Evolutionary conservation across 768 basidiomycete genomes (phyloP), one percentile per base, ranked within the genome.

Genomic region (Collybiopsis confluens): DNA sequence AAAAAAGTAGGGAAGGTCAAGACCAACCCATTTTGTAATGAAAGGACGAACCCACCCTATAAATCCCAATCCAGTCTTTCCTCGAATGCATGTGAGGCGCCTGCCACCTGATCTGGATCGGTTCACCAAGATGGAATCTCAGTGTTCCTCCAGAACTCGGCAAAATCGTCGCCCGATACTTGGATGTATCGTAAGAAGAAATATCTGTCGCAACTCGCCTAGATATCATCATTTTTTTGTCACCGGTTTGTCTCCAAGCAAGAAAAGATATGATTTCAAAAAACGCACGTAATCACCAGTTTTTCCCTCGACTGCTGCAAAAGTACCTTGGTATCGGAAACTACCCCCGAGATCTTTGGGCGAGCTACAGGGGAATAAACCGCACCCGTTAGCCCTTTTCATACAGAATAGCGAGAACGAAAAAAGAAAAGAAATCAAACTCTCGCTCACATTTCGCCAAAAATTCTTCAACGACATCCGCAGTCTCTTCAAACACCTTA

Each of bases 1-100:
- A 45, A 23, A 51, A 38, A 33, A 38, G 47, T 21, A 56, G 23
- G 11, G 8, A 16, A 45, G 8, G n/a, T 20, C 26, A 10, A 27
- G 4, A n/a, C 8, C 3, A 33, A 10, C 20, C 11, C 33, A 2
- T 18, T 35, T 10, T 2, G n/a, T 27, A 16, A 4, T 20, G 7
- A 10, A 28, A 45, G 11, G 57, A 52, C 28, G 44, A 48, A 46
- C 44, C 37, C 61, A 90, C 90, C 65, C 87, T 78, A 65, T 93
- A 93, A 23, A 98, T 81, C 13, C 95, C 97, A 62, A 99, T 89
- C 97, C 97, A 98, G 66, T 99, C 97, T 61, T 85, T 83, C 11
- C 90, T 79, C 11, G 94, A 95, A 64, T 98, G 96, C 51, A 82
- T 79, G 33, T 74, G 70, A 1, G 96, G 95, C 1, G 91, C 95